phyloP scores from a whole-genome alignment of 352 stramenopile species.

The Phytophthora europaea region DNA sequence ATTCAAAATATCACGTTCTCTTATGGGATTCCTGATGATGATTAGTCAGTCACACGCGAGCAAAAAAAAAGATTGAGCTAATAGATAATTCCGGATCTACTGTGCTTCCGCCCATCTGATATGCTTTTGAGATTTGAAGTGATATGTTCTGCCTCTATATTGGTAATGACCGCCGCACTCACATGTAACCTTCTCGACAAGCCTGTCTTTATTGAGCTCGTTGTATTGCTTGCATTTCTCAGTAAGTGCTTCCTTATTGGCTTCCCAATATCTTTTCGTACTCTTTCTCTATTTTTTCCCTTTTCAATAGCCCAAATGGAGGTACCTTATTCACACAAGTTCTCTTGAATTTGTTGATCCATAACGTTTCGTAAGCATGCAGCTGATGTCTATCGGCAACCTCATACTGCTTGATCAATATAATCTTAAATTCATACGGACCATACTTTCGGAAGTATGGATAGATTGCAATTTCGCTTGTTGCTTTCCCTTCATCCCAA shows the following conservation, averaged over 20 bases:
- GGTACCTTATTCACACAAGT: conserved; percentile 6
- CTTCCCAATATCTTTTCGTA: conserved; percentile 4
- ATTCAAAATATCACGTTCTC: conserved; percentile 5
- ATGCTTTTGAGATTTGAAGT: conserved; percentile 14
- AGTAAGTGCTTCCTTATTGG: background rate
- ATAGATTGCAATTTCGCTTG: conserved; percentile 11
- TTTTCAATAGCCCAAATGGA: conserved; percentile 1
- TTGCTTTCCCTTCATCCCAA: conserved; percentile 2
- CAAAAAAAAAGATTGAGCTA: too few relatives aligned
- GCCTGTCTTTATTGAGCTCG: background rate
- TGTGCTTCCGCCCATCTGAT: conserved; percentile 7
- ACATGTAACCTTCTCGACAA: background rate
- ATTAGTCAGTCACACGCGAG: too few relatives aligned
- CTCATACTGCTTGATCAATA: conserved; percentile 10
- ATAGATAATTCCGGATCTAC: too few relatives aligned
- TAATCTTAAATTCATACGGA: conserved; percentile 5
- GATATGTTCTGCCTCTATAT: background rate
- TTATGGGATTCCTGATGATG: background rate
- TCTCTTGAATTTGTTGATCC: conserved; percentile 15
- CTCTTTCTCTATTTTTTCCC: background rate
- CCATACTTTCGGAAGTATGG: conserved; percentile 12
- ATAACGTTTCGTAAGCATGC: conserved; percentile 1
- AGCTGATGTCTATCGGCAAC: conserved; percentile 5
- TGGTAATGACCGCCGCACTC: conserved; percentile 8
- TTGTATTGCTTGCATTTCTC: conserved; percentile 9